These are phyloP conservation scores for Calonectria pseudoturangicola DNA, from an alignment of 2,329 filamentous ascomycete species.

Conservation along the genomic window DNA sequence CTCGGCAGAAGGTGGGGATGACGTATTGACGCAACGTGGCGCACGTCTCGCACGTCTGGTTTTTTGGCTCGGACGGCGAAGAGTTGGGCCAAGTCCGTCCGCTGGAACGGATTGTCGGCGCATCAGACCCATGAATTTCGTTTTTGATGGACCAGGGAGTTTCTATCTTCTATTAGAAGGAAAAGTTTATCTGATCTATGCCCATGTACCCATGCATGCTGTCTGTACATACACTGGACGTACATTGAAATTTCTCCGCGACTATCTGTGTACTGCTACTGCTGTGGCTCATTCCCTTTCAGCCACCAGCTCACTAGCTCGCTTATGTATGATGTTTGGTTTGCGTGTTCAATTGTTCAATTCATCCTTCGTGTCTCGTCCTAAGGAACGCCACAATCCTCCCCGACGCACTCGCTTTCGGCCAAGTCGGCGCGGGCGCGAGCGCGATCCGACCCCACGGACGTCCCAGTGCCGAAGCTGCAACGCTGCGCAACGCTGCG, in stretches of 20 bases:
- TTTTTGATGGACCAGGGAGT: too few relatives aligned
- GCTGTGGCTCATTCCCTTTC: too few relatives aligned
- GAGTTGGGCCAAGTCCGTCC: slow-evolving; percentile 6
- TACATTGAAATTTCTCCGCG: too few relatives aligned
- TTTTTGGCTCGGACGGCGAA: not conserved
- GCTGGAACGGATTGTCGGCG: not conserved
- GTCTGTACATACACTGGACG: too few relatives aligned
- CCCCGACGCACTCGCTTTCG: not conserved
- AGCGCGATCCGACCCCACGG: not conserved
- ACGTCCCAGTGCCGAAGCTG: not conserved
- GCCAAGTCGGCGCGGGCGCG: not conserved
- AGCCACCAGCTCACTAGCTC: too few relatives aligned
- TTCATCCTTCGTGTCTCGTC: too few relatives aligned
- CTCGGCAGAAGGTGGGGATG: slow-evolving; percentile 8
- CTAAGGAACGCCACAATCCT: slow-evolving; percentile 4
- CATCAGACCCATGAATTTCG: not conserved
- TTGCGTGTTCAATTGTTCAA: too few relatives aligned
- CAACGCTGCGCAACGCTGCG: not conserved
- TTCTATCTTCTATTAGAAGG: not conserved
- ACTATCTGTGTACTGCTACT: too few relatives aligned
- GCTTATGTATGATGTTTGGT: too few relatives aligned
- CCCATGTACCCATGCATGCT: too few relatives aligned
- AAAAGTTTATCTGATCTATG: not conserved
- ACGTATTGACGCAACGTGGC: not conserved
- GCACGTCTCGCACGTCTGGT: not conserved